Conservation (phyloP, 2,329 filamentous ascomycete species). For the Talaromyces sp. region DNA sequence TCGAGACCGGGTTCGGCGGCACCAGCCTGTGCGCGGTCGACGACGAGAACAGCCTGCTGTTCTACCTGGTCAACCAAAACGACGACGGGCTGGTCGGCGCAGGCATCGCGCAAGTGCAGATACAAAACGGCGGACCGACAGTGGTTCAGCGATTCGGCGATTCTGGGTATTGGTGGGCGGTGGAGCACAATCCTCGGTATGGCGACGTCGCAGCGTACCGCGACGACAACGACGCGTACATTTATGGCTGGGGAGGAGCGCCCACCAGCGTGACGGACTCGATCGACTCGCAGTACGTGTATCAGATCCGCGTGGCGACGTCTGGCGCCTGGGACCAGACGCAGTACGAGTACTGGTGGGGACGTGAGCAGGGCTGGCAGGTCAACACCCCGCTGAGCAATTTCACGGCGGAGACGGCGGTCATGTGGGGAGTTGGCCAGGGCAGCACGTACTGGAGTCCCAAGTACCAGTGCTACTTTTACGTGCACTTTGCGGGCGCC, state of each 20-base stretch:
- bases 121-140: neutral
- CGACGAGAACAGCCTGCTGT: neutral
- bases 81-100: neutral
- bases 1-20: neutral
- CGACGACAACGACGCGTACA: neutral
- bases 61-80: neutral
- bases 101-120: neutral
- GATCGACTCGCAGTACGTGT: neutral
- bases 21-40: neutral
- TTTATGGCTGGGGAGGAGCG: neutral
- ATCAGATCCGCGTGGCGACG: neutral
- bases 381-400: neutral
- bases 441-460: neutral
- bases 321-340: neutral
- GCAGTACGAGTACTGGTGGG: neutral
- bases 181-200: neutral
- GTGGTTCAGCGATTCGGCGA: neutral
- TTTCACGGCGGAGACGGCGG: neutral
- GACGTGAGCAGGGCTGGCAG: neutral
- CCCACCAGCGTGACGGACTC: neutral
- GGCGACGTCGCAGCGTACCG: neutral
- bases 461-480: neutral
- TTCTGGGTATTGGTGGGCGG: neutral
- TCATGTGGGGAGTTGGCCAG: neutral
- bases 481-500: neutral